Evolutionary conservation across 73 alveolate species (phyloP).

Genomic region (Paramecium sonneborni): DNA sequence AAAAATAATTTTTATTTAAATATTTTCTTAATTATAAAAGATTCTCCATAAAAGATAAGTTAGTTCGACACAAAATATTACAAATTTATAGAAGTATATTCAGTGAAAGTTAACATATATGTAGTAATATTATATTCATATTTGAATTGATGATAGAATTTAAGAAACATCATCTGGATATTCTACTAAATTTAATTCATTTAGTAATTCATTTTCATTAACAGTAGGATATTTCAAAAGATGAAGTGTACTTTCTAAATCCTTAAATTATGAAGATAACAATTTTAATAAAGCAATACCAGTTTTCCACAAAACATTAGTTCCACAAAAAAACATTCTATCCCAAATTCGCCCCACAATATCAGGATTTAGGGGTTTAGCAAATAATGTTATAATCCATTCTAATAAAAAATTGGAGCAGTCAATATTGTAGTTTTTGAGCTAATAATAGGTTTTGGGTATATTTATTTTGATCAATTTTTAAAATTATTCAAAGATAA

Average conservation of each 20-base stretch:
- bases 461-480: neutral
- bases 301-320: neutral
- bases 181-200: neutral
- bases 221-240: neutral
- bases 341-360: slow-evolving; percentile 40
- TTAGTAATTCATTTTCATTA: neutral
- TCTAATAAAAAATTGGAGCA: neutral
- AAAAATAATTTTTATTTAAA: too few relatives aligned
- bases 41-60: too few relatives aligned
- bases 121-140: neutral
- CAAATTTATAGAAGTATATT: too few relatives aligned
- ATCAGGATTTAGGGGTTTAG: neutral
- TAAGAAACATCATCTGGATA: neutral
- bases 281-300: neutral
- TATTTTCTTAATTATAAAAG: too few relatives aligned
- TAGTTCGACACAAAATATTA: too few relatives aligned
- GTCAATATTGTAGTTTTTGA: neutral
- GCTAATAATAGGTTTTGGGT: neutral
- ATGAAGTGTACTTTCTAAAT: neutral
- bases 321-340: neutral
- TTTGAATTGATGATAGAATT: neutral
- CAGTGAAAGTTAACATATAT: too few relatives aligned
- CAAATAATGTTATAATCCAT: slow-evolving; percentile 17
- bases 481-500: neutral
- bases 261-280: neutral